Base-by-base conservation (phyloP, 2,329 filamentous ascomycete species). In the Clathrospora elynae region DNA sequence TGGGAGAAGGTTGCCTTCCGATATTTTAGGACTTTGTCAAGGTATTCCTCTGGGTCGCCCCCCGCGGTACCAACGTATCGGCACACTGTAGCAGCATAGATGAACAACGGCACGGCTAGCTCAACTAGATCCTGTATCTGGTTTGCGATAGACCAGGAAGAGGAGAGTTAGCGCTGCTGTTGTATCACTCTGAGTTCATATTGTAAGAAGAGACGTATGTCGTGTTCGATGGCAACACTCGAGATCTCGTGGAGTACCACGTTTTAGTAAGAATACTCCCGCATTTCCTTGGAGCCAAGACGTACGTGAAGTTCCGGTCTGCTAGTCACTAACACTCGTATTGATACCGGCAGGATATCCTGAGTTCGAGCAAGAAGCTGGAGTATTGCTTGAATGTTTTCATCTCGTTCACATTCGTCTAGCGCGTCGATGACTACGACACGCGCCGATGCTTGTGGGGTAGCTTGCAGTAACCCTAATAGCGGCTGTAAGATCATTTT, bases 41-140 rank as follows among this genome's bases (percentile, higher is more conserved):
- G 28, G 22, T 38, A 42, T 2, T 20, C 41, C 24, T 43, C 20
- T 33, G 52, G 46, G 42, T 51, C 17, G 23, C 46, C 5, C 49
- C 43, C 26, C 25, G 49, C 42, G 5, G n/a, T 39, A 20, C 46
- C 37, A 33, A 65, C 24, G 40, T 55, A 63, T 25, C 55, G 57
- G 37, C 51, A 63, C 7, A 48, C 46, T 1, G 58, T 65, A 20
- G 53, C 52, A 28, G 68, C 62, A 22, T 50, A 67, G 38, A 71
- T 71, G 42, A 71, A 72, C 18, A 72, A 46, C 11, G 47, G 52
- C 17, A 24, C 60, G 53, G 40, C 58, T 35, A 25, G 64, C 35
- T 57, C 24, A 28, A 66, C 56, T 6, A 71, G 47, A 7, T 36
- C 44, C 6, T 53, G 22, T 11, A 67, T 55, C 25, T 36, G 40